Conservation (phyloP, 2,329 filamentous ascomycete species). For the Fusarium sp. region DNA sequence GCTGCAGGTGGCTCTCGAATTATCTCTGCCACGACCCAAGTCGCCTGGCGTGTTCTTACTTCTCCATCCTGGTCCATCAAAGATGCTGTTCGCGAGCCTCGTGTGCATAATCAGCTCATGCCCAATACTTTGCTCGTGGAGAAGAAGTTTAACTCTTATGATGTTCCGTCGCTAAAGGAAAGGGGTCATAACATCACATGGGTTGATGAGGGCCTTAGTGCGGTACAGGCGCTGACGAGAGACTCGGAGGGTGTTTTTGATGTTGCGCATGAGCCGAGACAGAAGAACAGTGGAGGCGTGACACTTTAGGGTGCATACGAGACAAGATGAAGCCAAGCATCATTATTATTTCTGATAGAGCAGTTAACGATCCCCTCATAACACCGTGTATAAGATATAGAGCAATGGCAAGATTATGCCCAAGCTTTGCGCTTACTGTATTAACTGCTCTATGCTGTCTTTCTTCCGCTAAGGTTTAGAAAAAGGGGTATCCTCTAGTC, state of each 20-base stretch:
- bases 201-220: slow-evolving; percentile 72
- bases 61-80: slow-evolving; percentile 71
- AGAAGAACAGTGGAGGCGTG: slow-evolving; percentile 77
- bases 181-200: slow-evolving; percentile 80
- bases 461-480: slow-evolving; percentile 24
- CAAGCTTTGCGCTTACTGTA: slow-evolving; percentile 9
- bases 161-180: slow-evolving; percentile 72
- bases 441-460: slow-evolving; percentile 34
- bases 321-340: background rate
- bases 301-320: slow-evolving; percentile 52
- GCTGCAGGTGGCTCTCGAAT: slow-evolving; percentile 87
- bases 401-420: background rate
- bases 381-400: background rate
- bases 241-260: slow-evolving; percentile 78
- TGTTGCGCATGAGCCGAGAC: slow-evolving; percentile 81
- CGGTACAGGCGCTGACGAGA: slow-evolving; percentile 73
- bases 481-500: slow-evolving; percentile 56
- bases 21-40: slow-evolving; percentile 82
- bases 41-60: slow-evolving; percentile 75
- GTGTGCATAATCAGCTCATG: slow-evolving; percentile 86
- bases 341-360: background rate
- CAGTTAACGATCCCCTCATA: no score
- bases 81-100: slow-evolving; percentile 73
- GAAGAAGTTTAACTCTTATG: slow-evolving; percentile 71
- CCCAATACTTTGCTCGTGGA: slow-evolving; percentile 79